phyloP scores from a whole-genome alignment of 2,329 filamentous ascomycete species.

The Nothomitra cinnamomea region DNA sequence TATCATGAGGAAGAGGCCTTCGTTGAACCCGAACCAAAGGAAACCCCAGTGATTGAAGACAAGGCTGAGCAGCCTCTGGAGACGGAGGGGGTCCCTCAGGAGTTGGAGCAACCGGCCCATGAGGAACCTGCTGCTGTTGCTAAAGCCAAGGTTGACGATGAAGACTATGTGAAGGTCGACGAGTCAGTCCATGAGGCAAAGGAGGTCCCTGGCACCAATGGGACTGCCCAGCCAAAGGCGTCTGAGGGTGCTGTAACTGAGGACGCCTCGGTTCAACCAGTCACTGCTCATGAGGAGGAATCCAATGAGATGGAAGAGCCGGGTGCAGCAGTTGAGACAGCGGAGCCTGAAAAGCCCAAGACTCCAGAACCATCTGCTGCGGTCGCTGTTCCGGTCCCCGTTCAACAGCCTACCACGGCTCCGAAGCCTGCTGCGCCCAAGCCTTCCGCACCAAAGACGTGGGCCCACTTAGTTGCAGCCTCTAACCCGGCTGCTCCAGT shows the following conservation, averaged over 20 bases:
- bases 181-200: conserved; percentile 17
- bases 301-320: conserved; percentile 16
- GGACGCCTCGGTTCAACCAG: conserved; percentile 18
- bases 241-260: conserved; percentile 24
- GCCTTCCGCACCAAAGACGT: conserved; percentile 41
- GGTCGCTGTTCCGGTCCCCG: conserved; percentile 35
- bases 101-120: conserved; percentile 13
- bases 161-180: conserved; percentile 29
- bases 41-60: conserved; percentile 15
- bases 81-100: conserved; percentile 14
- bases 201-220: background rate
- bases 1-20: conserved; percentile 20
- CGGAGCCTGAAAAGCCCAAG: conserved; percentile 27
- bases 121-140: conserved; percentile 28
- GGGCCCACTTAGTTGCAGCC: conserved; percentile 53
- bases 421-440: conserved; percentile 35
- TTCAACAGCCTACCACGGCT: conserved; percentile 38
- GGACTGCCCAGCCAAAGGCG: conserved; percentile 16
- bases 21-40: conserved; percentile 23
- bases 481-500: conserved; percentile 24
- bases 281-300: conserved; percentile 11
- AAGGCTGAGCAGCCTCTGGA: conserved; percentile 15
- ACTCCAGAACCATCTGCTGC: conserved; percentile 29
- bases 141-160: conserved; percentile 63
- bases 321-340: conserved; percentile 30